Conservation (phyloP, 805 yeast genomes). For the Candida odintsovae region DNA sequence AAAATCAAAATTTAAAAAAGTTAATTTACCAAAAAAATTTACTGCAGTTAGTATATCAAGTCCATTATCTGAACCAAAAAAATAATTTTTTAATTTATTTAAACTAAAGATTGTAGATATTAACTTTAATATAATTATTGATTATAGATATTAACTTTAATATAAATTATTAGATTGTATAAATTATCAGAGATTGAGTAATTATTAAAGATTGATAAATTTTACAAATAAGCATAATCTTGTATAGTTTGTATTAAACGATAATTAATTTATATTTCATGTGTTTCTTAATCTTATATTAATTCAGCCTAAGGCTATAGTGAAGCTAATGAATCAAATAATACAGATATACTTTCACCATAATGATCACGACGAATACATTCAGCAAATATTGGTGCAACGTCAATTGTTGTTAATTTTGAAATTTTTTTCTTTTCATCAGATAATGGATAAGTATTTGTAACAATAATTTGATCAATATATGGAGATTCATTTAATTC, state of each 20-base stretch:
- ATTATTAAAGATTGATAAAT: too few relatives aligned
- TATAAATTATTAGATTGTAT: too few relatives aligned
- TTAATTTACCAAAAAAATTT: constrained; percentile 83
- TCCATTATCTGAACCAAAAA: constrained; percentile 34
- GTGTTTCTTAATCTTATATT: too few relatives aligned
- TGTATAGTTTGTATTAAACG: too few relatives aligned
- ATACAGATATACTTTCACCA: constrained; percentile 92
- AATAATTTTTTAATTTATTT: neutral
- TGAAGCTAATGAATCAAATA: constrained; percentile 79
- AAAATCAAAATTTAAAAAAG: constrained; percentile 77
- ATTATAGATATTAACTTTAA: too few relatives aligned
- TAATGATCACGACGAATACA: constrained; percentile 98
- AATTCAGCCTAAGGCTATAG: constrained; percentile 13
- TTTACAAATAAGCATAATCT: too few relatives aligned
- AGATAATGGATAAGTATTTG: constrained; percentile 91
- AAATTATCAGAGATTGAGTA: too few relatives aligned
- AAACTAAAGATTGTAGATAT: too few relatives aligned
- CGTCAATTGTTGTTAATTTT: constrained; percentile 84
- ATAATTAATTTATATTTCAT: too few relatives aligned
- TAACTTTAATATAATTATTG: too few relatives aligned
- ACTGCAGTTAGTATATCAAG: constrained; percentile 85
- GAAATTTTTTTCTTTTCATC: constrained; percentile 51
- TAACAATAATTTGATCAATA: constrained; percentile 88
- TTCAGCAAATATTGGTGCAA: constrained; percentile 93
- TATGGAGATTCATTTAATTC: constrained; percentile 69